Conservation (phyloP, 495 filamentous ascomycete species). For the Tetracladium marchalianum region DNA sequence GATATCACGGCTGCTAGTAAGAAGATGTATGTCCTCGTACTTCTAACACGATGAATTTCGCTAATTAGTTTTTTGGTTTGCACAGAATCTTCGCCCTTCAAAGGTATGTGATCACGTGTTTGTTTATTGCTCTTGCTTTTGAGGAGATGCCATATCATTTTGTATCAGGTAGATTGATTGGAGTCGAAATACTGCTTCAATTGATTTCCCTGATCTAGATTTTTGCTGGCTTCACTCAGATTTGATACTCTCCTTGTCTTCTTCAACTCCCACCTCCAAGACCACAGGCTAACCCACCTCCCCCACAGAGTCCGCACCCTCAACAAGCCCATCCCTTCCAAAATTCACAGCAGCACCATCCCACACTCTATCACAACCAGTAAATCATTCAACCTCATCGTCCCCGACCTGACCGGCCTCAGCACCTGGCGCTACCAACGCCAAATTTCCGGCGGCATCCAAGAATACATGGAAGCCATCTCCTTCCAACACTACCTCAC, state of each 20-base stretch:
- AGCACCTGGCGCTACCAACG: conserved; percentile 76
- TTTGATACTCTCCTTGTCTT: too few relatives aligned
- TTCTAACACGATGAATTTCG: neutral
- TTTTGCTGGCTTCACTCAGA: too few relatives aligned
- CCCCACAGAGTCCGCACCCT: conserved; percentile 50
- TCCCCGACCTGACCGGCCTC: conserved; percentile 61
- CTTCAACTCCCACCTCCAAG: neutral
- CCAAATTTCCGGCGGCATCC: conserved; percentile 67
- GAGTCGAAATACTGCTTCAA: conserved; percentile 1
- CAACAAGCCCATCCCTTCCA: conserved; percentile 49
- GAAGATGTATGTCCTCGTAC: conserved; percentile 63
- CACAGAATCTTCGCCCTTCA: conserved; percentile 85
- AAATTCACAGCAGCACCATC: conserved; percentile 54
- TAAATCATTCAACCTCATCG: conserved; percentile 53
- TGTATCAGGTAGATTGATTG: too few relatives aligned
- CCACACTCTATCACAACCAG: conserved; percentile 56
- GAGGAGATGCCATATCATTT: neutral
- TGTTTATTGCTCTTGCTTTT: neutral
- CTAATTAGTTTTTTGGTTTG: neutral
- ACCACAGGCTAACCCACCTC: conserved; percentile 4
- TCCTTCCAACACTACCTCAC: conserved; percentile 81
- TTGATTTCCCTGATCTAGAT: too few relatives aligned
- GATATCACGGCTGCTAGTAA: conserved; percentile 92
- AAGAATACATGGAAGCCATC: conserved; percentile 75
- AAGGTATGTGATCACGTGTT: conserved; percentile 43